Conservation (phyloP, 306 rosid genomes). For the Ormosia emarginata region DNA sequence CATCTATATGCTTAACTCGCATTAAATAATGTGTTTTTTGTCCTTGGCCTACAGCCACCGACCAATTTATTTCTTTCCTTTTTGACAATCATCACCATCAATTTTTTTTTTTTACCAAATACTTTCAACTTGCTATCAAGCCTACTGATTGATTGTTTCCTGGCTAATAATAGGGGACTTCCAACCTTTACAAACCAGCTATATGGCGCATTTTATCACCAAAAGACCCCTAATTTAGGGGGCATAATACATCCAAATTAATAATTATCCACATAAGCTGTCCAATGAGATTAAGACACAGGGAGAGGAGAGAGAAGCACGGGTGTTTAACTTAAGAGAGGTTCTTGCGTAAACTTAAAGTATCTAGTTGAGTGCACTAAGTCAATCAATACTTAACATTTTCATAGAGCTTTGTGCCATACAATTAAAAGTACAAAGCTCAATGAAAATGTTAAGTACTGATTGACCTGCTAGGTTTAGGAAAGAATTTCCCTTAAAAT, state of each 20-base stretch:
- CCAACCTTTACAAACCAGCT: neutral
- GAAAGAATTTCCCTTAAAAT: no score
- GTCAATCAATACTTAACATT: no score
- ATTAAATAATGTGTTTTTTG: slow-evolving; percentile 1
- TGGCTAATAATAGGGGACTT: neutral
- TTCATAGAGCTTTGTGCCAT: no score
- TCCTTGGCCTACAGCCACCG: neutral
- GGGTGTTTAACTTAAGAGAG: neutral
- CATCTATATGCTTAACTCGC: neutral
- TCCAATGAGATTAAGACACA: neutral
- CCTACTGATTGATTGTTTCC: slow-evolving; percentile 4
- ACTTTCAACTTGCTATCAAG: neutral
- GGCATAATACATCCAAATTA: neutral
- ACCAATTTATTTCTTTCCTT: neutral
- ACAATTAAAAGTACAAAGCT: no score
- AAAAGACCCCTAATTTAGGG: neutral
- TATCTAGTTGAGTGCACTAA: no score
- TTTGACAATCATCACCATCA: slow-evolving; percentile 8
- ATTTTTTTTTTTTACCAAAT: neutral
- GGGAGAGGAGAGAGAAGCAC: slow-evolving; percentile 3
- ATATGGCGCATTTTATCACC: neutral
- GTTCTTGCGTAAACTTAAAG: no score
- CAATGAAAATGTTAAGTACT: no score
- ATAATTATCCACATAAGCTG: neutral
- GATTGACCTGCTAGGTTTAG: no score